Percentiles rank a stretch among this genome's conserved stretches.
Conservation (phyloP, 768 basidiomycete species). For the Sistotremastrum suecicum region DNA sequence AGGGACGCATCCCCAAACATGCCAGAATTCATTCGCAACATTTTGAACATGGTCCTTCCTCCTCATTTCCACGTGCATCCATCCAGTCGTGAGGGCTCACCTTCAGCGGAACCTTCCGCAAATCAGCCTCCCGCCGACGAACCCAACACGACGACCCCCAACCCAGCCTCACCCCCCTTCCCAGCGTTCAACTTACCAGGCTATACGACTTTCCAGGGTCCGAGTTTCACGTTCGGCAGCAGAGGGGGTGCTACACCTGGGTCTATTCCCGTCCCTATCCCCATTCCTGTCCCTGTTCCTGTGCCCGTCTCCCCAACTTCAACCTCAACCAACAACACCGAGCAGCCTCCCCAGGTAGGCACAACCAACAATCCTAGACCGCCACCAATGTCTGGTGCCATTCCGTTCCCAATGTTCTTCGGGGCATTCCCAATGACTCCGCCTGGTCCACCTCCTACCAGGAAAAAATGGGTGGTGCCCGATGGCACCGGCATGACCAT, state of each 20-base stretch:
- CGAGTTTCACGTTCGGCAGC: too few species aligned
- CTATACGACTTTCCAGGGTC: too few species aligned
- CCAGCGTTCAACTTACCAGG: background rate
- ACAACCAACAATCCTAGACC: background rate
- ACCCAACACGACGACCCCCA: background rate
- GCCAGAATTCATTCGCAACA: background rate
- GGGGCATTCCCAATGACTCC: slow-evolving; percentile 6
- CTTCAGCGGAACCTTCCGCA: background rate
- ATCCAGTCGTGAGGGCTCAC: background rate
- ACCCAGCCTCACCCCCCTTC: background rate
- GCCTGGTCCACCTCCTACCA: slow-evolving; percentile 20
- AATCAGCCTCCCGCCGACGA: background rate
- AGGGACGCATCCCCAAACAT: background rate
- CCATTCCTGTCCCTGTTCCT: too few species aligned
- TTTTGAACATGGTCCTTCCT: background rate
- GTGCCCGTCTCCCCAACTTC: background rate
- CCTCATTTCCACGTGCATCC: background rate
- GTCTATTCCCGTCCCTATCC: too few species aligned
- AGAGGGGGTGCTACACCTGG: too few species aligned
- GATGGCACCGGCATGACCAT: slow-evolving; percentile 54
- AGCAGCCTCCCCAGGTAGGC: slow-evolving; percentile 6
- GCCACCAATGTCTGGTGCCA: background rate
- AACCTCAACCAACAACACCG: slow-evolving; percentile 7
- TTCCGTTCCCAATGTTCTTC: background rate
- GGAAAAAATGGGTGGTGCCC: slow-evolving; percentile 43